These are phyloP conservation scores for Cyclotella choctawhatcheeana DNA, from an alignment of 108 stramenopile species.

Conservation along the genomic window DNA sequence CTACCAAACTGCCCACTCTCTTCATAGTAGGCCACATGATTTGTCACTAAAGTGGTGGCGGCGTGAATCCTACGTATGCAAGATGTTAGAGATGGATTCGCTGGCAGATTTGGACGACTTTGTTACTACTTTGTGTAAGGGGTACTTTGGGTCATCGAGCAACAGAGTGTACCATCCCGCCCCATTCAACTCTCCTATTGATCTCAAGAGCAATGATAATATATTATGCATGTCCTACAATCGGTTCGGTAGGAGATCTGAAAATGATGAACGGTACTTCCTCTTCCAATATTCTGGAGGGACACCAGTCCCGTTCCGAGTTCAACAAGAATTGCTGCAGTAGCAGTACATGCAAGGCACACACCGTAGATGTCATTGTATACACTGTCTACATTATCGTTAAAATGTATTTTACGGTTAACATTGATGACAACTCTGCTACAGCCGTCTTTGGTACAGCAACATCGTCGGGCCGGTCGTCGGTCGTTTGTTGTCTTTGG, in stretches of 20 bases:
- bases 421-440: no score
- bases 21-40: neutral
- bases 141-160: neutral
- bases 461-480: no score
- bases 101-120: neutral
- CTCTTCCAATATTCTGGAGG: neutral
- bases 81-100: neutral
- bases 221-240: neutral
- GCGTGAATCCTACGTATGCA: neutral
- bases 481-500: no score
- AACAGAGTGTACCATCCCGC: neutral
- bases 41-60: neutral
- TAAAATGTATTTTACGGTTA: no score
- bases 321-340: neutral
- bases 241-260: neutral
- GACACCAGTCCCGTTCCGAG: neutral
- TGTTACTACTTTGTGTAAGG: neutral
- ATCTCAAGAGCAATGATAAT: neutral
- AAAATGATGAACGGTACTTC: neutral
- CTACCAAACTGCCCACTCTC: neutral
- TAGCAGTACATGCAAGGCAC: no score
- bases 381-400: no score
- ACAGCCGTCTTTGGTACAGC: no score
- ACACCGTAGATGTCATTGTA: no score
- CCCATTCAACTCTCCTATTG: neutral